Evolutionary conservation across 1,284 basidiomycete species (phyloP), one percentile per base, ranked within the genome.

Genomic region (Leccinum solheimii): DNA sequence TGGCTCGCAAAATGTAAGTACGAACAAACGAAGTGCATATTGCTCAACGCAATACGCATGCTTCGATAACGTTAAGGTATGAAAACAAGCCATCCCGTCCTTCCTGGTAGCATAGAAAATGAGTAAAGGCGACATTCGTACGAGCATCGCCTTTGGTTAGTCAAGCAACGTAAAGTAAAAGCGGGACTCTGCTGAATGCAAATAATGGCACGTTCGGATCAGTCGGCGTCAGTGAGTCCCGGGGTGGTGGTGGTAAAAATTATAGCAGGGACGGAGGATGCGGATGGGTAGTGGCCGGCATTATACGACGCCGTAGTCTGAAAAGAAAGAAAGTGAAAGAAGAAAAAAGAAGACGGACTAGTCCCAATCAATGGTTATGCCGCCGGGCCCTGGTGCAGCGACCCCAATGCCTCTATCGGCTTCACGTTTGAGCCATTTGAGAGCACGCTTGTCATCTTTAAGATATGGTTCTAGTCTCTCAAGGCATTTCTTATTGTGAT

Each of bases 401-500:
- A 90, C 76, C 49, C 89, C 90, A 64, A 91, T 87, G 19, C 85
- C 84, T 54, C 88, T 83, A 56, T 88, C 83, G 26, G 85, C 82
- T 75, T 95, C 91, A 57, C 86, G 83, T 72, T 87, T 86, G 50
- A 96, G 81, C 91, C 92, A 97, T 69, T 85, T 87, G 63, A 91
- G 68, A 5, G 94, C 92, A 19, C 90, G 84, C 72, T 89, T 87
- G 75, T 96, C 94, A 51, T 90, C 85, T 64, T 86, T 84, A 59
- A 98, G 78, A 62, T 86, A 78, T 0, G 92, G 92, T 63, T 86
- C 79, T 21, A 98, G 80, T 67, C 84, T 84, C 48, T 88, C 85
- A 55, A 84, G 80, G 69, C 88, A 97, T 61, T 80, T 83, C 71
- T 86, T 86, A 75, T 99, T 97, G 75, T 99, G 96, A 34, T 88